Conservation (phyloP, 768 basidiomycete species). For the Psilocybe sp. region DNA sequence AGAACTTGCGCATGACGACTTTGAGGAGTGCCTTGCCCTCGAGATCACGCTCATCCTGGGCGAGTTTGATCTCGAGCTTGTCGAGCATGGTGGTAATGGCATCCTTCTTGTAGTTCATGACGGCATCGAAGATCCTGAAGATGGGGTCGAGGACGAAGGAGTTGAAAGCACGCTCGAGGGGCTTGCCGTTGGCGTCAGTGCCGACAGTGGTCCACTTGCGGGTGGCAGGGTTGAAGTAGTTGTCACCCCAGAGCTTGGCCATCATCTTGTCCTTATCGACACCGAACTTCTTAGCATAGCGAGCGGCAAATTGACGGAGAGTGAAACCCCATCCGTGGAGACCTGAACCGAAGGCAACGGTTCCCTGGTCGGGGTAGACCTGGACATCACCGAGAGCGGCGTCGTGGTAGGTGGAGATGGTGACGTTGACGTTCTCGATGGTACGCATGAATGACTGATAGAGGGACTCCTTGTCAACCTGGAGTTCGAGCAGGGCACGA, state of each 20-base stretch:
- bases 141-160: slow-evolving; percentile 98
- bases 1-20: slow-evolving; percentile 98
- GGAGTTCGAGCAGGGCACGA: slow-evolving; percentile 97
- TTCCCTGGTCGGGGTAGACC: slow-evolving; percentile 97
- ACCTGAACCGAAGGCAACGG: slow-evolving; percentile 98
- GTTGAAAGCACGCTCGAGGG: slow-evolving; percentile 98
- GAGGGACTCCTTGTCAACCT: slow-evolving; percentile 94
- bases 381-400: slow-evolving; percentile 94
- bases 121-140: slow-evolving; percentile 95
- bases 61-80: slow-evolving; percentile 93
- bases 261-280: slow-evolving; percentile 99
- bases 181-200: slow-evolving; percentile 76
- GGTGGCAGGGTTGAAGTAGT: slow-evolving; percentile 97
- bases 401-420: slow-evolving; percentile 97
- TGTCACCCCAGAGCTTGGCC: slow-evolving; percentile 97
- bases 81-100: slow-evolving; percentile 79
- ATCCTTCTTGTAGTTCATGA: slow-evolving; percentile 99
- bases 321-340: slow-evolving; percentile 99
- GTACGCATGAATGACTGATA: slow-evolving; percentile 98
- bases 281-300: slow-evolving; percentile 98
- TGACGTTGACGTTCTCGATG: slow-evolving; percentile 97
- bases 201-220: slow-evolving; percentile 91
- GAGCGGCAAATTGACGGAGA: slow-evolving; percentile 91
- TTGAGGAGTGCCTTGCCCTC: slow-evolving; percentile 97
- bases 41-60: slow-evolving; percentile 84